Conservation (phyloP, 768 basidiomycete species). For the Macrolepiota dolichaula region DNA sequence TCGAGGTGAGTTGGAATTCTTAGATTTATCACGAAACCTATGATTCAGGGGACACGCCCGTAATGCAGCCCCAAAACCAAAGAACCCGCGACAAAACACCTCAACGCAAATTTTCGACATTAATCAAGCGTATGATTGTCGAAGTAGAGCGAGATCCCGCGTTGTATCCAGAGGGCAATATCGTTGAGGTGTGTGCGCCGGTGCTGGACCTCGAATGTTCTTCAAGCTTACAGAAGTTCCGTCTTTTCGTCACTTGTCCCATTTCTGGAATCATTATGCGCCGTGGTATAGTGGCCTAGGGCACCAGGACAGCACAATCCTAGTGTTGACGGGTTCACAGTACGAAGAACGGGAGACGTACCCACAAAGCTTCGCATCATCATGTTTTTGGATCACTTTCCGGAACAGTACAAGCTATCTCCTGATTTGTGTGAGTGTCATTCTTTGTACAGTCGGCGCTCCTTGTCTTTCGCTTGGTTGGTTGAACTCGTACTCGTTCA, state of each 20-base stretch:
- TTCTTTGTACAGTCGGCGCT: not conserved
- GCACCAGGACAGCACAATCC: constrained; percentile 53
- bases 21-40: not conserved
- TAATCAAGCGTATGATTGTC: constrained; percentile 80
- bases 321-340: constrained; percentile 80
- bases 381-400: constrained; percentile 82
- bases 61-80: constrained; percentile 51
- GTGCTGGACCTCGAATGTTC: constrained; percentile 14
- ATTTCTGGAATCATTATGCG: not conserved
- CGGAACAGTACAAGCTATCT: constrained; percentile 80
- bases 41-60: not conserved
- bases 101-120: constrained; percentile 78
- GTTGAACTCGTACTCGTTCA: constrained; percentile 18
- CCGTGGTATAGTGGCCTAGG: constrained; percentile 55
- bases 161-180: constrained; percentile 80
- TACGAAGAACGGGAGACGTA: constrained; percentile 77
- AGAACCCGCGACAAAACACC: constrained; percentile 59
- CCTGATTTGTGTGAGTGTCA: constrained; percentile 62
- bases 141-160: constrained; percentile 85
- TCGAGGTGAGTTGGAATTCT: constrained; percentile 54
- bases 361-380: constrained; percentile 78
- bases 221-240: not conserved
- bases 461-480: not conserved
- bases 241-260: not conserved
- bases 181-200: constrained; percentile 68